Percentiles rank a stretch among this genome's conserved stretches.
Evolutionary conservation across 257 asterid genomes (phyloP).

Genomic region (Gentiana straminea): DNA sequence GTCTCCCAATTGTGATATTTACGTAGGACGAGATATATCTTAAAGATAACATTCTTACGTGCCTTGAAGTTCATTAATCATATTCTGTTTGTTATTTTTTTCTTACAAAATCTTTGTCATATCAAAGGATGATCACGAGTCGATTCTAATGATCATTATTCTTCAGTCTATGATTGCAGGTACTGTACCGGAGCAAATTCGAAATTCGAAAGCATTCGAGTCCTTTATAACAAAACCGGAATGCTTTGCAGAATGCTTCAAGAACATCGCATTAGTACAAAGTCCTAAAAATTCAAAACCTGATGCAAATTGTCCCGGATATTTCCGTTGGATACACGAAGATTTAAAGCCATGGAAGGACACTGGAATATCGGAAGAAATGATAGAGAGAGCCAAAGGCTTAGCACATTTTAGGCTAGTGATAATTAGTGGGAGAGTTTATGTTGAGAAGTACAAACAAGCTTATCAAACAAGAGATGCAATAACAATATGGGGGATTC

Average conservation of each 20-base stretch:
- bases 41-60: too few species aligned
- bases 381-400: constrained; percentile 37
- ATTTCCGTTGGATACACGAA: constrained; percentile 83
- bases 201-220: constrained; percentile 17
- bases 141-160: neutral
- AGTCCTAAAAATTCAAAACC: constrained; percentile 6
- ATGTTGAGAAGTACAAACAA: constrained; percentile 36
- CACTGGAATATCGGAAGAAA: constrained; percentile 44
- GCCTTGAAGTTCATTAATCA: too few species aligned
- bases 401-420: constrained; percentile 46
- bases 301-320: constrained; percentile 42
- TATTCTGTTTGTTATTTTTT: too few species aligned
- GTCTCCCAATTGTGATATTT: too few species aligned
- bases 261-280: constrained; percentile 12
- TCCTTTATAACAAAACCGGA: constrained; percentile 22
- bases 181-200: constrained; percentile 14
- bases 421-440: constrained; percentile 43
- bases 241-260: constrained; percentile 46
- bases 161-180: constrained; percentile 37
- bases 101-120: too few species aligned
- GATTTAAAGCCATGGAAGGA: constrained; percentile 69
- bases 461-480: constrained; percentile 71
- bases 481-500: constrained; percentile 71
- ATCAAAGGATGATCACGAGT: neutral
- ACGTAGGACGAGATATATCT: too few species aligned